These are phyloP conservation scores for Candida neerlandica DNA, from an alignment of 1,139 yeast species.

Conservation along the genomic window DNA sequence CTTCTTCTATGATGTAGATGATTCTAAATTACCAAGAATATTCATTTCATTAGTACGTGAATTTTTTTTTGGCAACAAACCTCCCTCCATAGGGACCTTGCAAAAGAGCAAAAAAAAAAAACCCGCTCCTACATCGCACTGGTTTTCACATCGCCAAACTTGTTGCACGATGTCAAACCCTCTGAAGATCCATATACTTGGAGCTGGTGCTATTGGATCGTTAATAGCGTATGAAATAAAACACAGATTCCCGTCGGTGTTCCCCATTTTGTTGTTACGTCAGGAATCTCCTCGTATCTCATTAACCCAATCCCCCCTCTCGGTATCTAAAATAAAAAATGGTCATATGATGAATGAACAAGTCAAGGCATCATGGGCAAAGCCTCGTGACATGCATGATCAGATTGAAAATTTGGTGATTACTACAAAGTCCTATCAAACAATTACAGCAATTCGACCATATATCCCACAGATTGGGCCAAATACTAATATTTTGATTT, in stretches of 20 bases:
- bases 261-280: constrained; percentile 9
- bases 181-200: constrained; percentile 32
- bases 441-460: constrained; percentile 47
- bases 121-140: background rate
- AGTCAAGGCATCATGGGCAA: background rate
- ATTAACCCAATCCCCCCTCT: constrained; percentile 26
- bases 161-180: constrained; percentile 12
- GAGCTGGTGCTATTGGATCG: constrained; percentile 50
- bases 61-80: too few relatives aligned
- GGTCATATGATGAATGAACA: background rate
- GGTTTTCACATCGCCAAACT: background rate
- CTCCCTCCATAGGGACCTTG: too few relatives aligned
- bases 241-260: constrained; percentile 24
- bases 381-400: constrained; percentile 1
- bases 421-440: constrained; percentile 65
- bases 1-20: too few relatives aligned
- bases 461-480: constrained; percentile 42
- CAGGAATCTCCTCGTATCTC: background rate
- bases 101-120: too few relatives aligned
- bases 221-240: constrained; percentile 42
- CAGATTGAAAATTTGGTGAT: constrained; percentile 56
- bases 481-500: constrained; percentile 58
- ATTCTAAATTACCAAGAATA: too few relatives aligned
- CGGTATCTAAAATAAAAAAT: constrained; percentile 19
- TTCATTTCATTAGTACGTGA: too few relatives aligned